phyloP scores from a whole-genome alignment of 148 eudicot genomes.

The Cornus florida region DNA sequence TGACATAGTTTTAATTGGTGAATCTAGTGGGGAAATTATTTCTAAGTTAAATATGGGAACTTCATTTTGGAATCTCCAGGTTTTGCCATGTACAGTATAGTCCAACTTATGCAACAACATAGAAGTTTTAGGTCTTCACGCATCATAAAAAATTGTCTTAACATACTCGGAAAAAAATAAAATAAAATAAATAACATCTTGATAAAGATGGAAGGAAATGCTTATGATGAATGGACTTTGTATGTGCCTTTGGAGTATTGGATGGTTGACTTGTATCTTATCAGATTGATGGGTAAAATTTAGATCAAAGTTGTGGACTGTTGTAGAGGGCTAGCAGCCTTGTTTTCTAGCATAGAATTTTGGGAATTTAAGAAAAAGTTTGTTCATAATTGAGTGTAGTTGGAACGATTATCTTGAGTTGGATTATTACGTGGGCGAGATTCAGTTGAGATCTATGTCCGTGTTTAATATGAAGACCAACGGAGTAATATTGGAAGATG shows the following conservation, averaged over 20 bases:
- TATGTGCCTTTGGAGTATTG: neutral
- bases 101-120: no score
- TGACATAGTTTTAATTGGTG: no score
- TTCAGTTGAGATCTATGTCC: neutral
- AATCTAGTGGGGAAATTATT: no score
- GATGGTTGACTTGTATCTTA: no score
- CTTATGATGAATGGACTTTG: neutral
- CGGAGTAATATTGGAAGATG: neutral
- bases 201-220: neutral
- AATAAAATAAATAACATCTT: no score
- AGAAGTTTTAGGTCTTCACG: no score
- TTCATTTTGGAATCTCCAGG: no score
- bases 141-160: no score
- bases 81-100: no score
- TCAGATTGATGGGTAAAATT: neutral
- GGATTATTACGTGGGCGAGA: neutral
- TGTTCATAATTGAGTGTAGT: neutral
- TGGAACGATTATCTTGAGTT: neutral
- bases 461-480: neutral
- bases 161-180: no score
- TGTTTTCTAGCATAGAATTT: neutral
- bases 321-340: no score
- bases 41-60: no score
- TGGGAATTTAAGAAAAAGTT: neutral
- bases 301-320: neutral